Base-by-base conservation (phyloP, 768 basidiomycete genomes). In the Trametes meyenii region DNA sequence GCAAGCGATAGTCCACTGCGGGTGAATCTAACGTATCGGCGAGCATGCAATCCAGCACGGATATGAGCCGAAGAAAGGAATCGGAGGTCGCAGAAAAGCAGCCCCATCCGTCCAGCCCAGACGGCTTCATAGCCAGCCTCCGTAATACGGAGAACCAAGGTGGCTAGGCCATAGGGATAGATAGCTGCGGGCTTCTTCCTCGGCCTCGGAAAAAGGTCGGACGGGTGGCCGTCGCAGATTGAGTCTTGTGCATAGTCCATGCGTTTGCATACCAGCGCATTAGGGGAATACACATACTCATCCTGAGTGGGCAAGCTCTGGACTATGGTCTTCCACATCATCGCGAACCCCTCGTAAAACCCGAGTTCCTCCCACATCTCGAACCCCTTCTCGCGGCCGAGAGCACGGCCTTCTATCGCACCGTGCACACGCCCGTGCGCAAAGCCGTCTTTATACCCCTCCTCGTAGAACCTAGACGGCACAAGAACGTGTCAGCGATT, bases 331-430 rank as follows among this genome's bases (percentile, higher is more conserved):
- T 77, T 73, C 92, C 92, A 97, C 57, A 86, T 83, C 56, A 69
- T 63, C 2, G 93, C 93, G 67, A 90, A 89, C 5, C 95, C 96
- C 67, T 96, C 84, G 72, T 96, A 96, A 68, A 88, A 98, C 1
- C 92, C 95, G 13, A 99, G 82, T 73, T 99, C 96, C 73, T 98
- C 96, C 94, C 95, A 98, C 75, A 97, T 87, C 74, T 96, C 95
- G 73, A 88, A 98, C 0, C 91, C 92, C 67, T 96, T 95, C 67
- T 94, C 89, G 56, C 87, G 82, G 1, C 95, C 96, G 17, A 98
- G 81, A 0, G 90, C 89, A 14, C 94, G 81, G 10, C 96, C 96
- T 73, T 99, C 94, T 62, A 94, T 93, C 24, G 92, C 74, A 2
- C 96, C 95, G 67, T 96, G 95, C 6, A 95, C 84, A 42, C 87